Base-by-base conservation (phyloP, 495 filamentous ascomycete genomes). In the Lasiosphaeris hirsuta region DNA sequence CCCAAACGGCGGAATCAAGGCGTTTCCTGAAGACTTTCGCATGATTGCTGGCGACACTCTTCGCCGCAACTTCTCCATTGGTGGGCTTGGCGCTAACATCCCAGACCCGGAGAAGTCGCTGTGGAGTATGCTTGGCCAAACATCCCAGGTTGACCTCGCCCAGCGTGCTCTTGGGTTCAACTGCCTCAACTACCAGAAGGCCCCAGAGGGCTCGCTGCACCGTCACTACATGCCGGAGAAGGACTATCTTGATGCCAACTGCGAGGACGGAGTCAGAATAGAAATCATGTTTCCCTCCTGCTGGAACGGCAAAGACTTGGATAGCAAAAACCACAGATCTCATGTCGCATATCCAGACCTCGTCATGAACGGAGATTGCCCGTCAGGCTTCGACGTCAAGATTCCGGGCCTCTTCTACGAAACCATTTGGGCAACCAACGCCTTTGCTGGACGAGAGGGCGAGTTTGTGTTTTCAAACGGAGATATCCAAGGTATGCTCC, bases 271-370 rank as follows among this genome's bases (percentile, higher is more conserved):
- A 9, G 63, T 96, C 44, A 84, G 92, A 34, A 72, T 92, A 39
- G 90, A 96, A 67, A 69, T 96, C 51, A 86, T 90, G 82, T 96
- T 96, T 75, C 92, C 92, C 9, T 90, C 88, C 0, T 96, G 92
- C 81, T 96, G 90, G 89, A 88, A 96, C 66, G 89, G 90, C 34
- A 76, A 85, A 59, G 81, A 89, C 54, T 57, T 75, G 17, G 84
- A 86, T 55, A 77, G 82, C 3, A 23, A 57, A 0, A 77, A 89
- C 67, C 87, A 91, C 77, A 82, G 80, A 64, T 78, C 75, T 47
- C 90, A 95, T 65, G 79, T 96, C 64, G 85, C 86, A 1, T 96
- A 92, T 67, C 90, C 92, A 0, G 74, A 79, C 51, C 71, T 86
- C 7, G 87, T 95, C 61, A 87, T 87, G 66, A 81, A 80, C 56